These are phyloP conservation scores for Thalia dealbata DNA, from an alignment of 176 grass and related monocot species.

Conservation along the genomic window DNA sequence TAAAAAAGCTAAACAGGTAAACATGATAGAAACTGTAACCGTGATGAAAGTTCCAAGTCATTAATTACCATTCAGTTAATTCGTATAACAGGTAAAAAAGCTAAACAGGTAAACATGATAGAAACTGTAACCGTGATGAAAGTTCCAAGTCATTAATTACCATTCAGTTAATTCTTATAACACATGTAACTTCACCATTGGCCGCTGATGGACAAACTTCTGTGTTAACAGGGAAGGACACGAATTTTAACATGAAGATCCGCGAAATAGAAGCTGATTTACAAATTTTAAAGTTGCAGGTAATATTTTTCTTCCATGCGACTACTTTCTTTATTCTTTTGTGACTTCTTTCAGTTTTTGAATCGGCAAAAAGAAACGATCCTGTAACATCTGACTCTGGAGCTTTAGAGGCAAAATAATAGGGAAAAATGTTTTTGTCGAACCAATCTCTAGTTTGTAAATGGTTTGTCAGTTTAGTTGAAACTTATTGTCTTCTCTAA, in stretches of 20 bases:
- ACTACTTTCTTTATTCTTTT: neutral
- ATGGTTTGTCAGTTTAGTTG: too few relatives aligned
- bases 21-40: too few relatives aligned
- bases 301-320: slow-evolving; percentile 13
- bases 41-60: neutral
- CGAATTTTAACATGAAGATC: slow-evolving; percentile 54
- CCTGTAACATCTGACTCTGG: neutral
- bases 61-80: neutral
- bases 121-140: too few relatives aligned
- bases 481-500: too few relatives aligned
- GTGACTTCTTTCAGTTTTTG: neutral
- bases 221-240: slow-evolving; percentile 49
- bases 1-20: too few relatives aligned
- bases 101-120: too few relatives aligned
- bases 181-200: neutral
- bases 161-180: neutral
- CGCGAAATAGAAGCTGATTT: slow-evolving; percentile 71
- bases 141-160: neutral
- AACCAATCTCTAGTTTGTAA: too few relatives aligned
- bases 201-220: slow-evolving; percentile 6
- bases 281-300: slow-evolving; percentile 91
- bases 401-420: too few relatives aligned
- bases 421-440: too few relatives aligned
- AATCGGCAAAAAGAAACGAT: neutral
- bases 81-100: neutral